Conservation (phyloP, 345 rosid species). For the Excoecaria agallocha region DNA sequence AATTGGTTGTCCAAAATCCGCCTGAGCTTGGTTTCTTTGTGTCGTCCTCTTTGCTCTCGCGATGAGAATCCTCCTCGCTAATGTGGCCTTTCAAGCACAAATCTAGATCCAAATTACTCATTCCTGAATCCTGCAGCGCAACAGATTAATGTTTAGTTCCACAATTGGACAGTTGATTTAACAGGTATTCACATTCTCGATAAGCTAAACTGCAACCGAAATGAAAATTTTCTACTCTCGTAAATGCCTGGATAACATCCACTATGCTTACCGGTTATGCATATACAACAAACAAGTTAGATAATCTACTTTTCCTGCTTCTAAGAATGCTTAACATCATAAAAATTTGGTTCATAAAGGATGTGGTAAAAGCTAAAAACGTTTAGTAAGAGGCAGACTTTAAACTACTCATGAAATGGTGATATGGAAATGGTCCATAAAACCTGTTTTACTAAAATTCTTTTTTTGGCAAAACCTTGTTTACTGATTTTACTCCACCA, state of each 20-base stretch:
- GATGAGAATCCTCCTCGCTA: conserved; percentile 20
- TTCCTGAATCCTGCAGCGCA: conserved; percentile 46
- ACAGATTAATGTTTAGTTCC: neutral
- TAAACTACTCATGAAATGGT: neutral
- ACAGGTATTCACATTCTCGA: neutral
- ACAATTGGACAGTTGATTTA: neutral
- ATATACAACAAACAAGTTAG: neutral
- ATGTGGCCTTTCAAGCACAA: conserved; percentile 51
- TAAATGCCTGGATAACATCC: neutral
- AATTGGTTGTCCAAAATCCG: conserved; percentile 20
- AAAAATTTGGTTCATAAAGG: neutral
- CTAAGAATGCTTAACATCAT: neutral
- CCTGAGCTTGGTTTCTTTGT: conserved; percentile 22
- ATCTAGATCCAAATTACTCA: conserved; percentile 48
- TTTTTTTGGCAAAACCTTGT: too few species aligned
- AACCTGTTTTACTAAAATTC: neutral
- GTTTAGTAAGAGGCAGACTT: too few species aligned
- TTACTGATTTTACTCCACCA: too few species aligned
- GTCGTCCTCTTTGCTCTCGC: conserved; percentile 30
- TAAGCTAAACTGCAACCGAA: neutral
- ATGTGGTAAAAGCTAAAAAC: too few species aligned
- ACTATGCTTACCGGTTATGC: neutral
- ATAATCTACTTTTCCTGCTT: neutral
- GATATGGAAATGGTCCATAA: neutral
- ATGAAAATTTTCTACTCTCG: neutral